Evolutionary conservation across 495 filamentous ascomycete genomes (phyloP).

Genomic region (Penicillium maclennaniae): DNA sequence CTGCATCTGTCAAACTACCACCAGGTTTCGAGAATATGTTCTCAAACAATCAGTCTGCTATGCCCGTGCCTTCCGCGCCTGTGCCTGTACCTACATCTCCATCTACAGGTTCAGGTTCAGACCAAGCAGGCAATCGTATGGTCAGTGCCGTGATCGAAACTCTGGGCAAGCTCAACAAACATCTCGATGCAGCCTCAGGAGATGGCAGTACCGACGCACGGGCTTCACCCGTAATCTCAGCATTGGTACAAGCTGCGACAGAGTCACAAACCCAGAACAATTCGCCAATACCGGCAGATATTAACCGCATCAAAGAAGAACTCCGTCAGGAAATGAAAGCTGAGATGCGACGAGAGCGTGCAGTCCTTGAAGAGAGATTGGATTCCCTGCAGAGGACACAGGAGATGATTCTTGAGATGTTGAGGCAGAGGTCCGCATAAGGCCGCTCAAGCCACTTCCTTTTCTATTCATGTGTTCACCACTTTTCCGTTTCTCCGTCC

Average conservation of each 20-base stretch:
- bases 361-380: constrained; percentile 33
- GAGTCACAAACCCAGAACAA: constrained; percentile 7
- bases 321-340: constrained; percentile 32
- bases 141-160: constrained; percentile 37
- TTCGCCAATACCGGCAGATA: constrained; percentile 1
- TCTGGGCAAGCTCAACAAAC: constrained; percentile 37
- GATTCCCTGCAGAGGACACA: constrained; percentile 43
- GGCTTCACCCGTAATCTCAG: constrained; percentile 22
- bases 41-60: constrained; percentile 7
- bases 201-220: constrained; percentile 11
- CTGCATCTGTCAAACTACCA: constrained; percentile 27
- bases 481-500: background rate
- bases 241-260: constrained; percentile 20
- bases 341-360: constrained; percentile 31
- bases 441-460: background rate
- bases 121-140: constrained; percentile 12
- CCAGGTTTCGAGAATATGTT: constrained; percentile 42
- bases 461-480: background rate
- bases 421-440: constrained; percentile 38
- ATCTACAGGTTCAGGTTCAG: background rate
- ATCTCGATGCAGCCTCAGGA: constrained; percentile 27
- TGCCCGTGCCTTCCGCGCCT: constrained; percentile 1
- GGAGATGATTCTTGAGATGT: constrained; percentile 46
- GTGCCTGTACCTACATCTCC: background rate
- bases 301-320: constrained; percentile 33